phyloP scores from a whole-genome alignment of 1,284 basidiomycete genomes.

The Schizophyllum amplum region DNA sequence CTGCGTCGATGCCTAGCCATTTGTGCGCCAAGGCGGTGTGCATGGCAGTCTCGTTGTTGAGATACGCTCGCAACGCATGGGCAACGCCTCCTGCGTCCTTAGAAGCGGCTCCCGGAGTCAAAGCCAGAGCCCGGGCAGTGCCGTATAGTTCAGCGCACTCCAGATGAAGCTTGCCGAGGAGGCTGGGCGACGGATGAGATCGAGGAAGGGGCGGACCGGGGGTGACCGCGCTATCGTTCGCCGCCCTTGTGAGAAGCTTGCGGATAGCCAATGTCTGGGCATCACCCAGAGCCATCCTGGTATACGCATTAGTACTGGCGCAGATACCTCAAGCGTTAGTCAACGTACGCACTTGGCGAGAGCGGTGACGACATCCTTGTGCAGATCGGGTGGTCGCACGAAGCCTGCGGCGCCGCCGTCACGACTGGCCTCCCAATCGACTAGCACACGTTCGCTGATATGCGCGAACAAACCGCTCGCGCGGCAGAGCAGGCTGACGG shows the following conservation, averaged over 20 bases:
- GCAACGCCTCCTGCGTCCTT: conserved; percentile 48
- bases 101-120: conserved; percentile 40
- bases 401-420: conserved; percentile 31
- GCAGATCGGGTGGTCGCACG: conserved; percentile 69
- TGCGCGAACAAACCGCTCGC: conserved; percentile 79
- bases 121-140: conserved; percentile 67
- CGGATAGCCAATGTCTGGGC: conserved; percentile 90
- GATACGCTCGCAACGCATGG: conserved; percentile 61
- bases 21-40: conserved; percentile 77
- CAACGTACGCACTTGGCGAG: conserved; percentile 63
- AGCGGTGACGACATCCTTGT: conserved; percentile 66
- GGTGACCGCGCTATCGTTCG: conserved; percentile 71
- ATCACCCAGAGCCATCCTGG: conserved; percentile 81
- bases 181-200: conserved; percentile 84
- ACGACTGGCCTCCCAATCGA: conserved; percentile 57
- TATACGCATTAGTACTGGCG: conserved; percentile 2
- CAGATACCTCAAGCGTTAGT: conserved; percentile 3
- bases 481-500: conserved; percentile 76
- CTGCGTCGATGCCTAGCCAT: conserved; percentile 94
- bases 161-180: conserved; percentile 90
- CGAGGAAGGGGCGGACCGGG: conserved; percentile 93
- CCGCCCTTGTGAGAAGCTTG: conserved; percentile 80
- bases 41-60: conserved; percentile 61
- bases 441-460: conserved; percentile 63
- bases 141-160: conserved; percentile 77